Evolutionary conservation across 2,329 filamentous ascomycete species (phyloP), one percentile per base, ranked within the genome.

Genomic region (Zopfia rhizophila): DNA sequence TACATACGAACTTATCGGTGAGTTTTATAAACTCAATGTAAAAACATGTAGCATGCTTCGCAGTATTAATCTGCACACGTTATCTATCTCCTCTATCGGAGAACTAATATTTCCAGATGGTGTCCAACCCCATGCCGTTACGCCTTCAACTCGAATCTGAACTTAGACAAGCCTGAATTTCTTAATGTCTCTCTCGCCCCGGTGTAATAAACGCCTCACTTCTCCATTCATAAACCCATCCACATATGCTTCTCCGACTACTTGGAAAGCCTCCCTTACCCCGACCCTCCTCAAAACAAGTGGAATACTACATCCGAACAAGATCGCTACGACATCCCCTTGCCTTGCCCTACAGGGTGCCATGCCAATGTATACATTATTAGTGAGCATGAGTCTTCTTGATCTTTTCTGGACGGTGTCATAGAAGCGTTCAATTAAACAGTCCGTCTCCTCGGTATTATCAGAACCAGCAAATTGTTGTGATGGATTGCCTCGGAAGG

Each of bases 251-350:
- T 69, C 66, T 1, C 66, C 66, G 13, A 69, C 48, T 6, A 68
- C 55, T 18, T 55, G 47, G 58, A 58, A 69, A 2, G 45, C 49
- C 11, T 66, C 52, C 36, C 38, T 47, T 2, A 28, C 19, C 7
- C 45, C 43, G 0, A 37, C 25, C n/a, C 33, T 31, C 7, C 67
- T 51, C 5, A 73, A 32, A 0, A 72, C 50, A 13, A 72, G 56
- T 3, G 70, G 70, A 4, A 73, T 70, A 32, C 63, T 70, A 35
- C 70, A 73, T 0, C 66, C 69, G 18, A 63, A 63, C 4, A 72
- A 12, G 19, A 72, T 53, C 5, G 57, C 69, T 7, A 72, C 48
- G 7, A 55, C 51, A 42, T 72, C 68, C 7, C 68, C 68, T 3
- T 44, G 38, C 7, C 51, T 38, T 5, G 60, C 60, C 28, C 60